phyloP scores from a whole-genome alignment of 108 stramenopile species.

The Nannochloropsis salina region DNA sequence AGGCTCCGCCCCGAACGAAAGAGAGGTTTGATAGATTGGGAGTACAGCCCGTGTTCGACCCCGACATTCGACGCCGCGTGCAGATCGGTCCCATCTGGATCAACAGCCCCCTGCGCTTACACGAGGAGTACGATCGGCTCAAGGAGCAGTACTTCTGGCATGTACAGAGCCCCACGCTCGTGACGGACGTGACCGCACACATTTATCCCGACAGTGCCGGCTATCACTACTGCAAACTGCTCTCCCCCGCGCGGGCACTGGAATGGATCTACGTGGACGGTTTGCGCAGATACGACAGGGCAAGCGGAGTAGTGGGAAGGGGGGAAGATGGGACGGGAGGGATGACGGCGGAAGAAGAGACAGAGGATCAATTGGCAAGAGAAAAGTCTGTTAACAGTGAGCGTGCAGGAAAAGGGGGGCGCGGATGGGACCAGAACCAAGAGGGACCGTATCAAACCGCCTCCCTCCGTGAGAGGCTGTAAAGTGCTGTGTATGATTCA shows the following conservation, averaged over 20 bases:
- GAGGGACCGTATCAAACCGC: too few relatives aligned
- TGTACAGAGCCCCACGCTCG: not conserved
- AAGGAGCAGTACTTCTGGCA: not conserved
- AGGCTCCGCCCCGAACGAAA: not conserved
- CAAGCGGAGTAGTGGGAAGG: not conserved
- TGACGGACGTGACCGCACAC: not conserved
- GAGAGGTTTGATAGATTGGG: not conserved
- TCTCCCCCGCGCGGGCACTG: conserved; percentile 3
- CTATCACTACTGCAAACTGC: conserved; percentile 18
- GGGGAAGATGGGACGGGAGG: not conserved
- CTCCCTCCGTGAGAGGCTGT: too few relatives aligned
- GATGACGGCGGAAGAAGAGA: not conserved
- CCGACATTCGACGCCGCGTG: conserved; percentile 13
- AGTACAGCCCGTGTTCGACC: not conserved
- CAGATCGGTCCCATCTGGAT: conserved; percentile 22
- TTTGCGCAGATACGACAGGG: not conserved
- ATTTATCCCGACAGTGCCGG: not conserved
- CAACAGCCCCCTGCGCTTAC: not conserved
- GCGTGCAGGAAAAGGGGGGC: too few relatives aligned
- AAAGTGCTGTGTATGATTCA: too few relatives aligned
- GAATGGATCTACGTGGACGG: conserved; percentile 25
- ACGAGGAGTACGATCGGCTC: not conserved
- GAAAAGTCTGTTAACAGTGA: not conserved
- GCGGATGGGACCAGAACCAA: too few relatives aligned
- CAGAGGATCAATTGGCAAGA: not conserved